phyloP scores from a whole-genome alignment of 78 protist genomes.

The Pelomyxa schiedti region DNA sequence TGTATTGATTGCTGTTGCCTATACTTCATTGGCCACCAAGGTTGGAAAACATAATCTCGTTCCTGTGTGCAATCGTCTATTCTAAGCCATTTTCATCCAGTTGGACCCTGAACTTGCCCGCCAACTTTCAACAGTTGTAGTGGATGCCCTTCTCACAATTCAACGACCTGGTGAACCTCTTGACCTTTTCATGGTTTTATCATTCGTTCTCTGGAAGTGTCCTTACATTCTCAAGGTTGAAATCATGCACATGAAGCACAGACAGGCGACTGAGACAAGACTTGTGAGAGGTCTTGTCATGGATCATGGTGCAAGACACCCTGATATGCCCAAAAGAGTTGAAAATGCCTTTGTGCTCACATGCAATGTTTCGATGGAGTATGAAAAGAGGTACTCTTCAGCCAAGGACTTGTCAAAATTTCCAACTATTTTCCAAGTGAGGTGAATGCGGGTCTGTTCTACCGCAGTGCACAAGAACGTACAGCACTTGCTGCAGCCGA shows the following conservation, averaged over 20 bases:
- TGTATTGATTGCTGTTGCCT: slow-evolving; percentile 74
- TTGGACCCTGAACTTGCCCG: slow-evolving; percentile 54
- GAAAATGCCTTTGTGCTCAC: slow-evolving; percentile 78
- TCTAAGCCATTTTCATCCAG: too few relatives aligned
- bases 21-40: slow-evolving; percentile 87
- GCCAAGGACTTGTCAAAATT: not conserved
- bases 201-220: not conserved
- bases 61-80: not conserved
- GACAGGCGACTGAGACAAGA: slow-evolving; percentile 60
- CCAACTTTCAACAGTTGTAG: slow-evolving; percentile 74
- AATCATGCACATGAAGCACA: slow-evolving; percentile 95
- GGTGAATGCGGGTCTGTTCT: slow-evolving; percentile 83
- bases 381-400: slow-evolving; percentile 76
- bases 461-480: slow-evolving; percentile 76
- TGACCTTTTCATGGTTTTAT: slow-evolving; percentile 95
- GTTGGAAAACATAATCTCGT: too few relatives aligned
- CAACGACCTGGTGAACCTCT: slow-evolving; percentile 31
- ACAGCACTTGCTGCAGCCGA: slow-evolving; percentile 88
- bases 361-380: slow-evolving; percentile 95
- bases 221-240: slow-evolving; percentile 71
- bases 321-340: slow-evolving; percentile 89
- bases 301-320: slow-evolving; percentile 99
- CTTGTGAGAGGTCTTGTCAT: slow-evolving; percentile 94
- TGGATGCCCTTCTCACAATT: slow-evolving; percentile 85
- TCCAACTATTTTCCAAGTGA: slow-evolving; percentile 46